These are phyloP conservation scores for Aspergillus pseudoviridinutans DNA, from an alignment of 2,329 filamentous ascomycete genomes.

Conservation along the genomic window DNA sequence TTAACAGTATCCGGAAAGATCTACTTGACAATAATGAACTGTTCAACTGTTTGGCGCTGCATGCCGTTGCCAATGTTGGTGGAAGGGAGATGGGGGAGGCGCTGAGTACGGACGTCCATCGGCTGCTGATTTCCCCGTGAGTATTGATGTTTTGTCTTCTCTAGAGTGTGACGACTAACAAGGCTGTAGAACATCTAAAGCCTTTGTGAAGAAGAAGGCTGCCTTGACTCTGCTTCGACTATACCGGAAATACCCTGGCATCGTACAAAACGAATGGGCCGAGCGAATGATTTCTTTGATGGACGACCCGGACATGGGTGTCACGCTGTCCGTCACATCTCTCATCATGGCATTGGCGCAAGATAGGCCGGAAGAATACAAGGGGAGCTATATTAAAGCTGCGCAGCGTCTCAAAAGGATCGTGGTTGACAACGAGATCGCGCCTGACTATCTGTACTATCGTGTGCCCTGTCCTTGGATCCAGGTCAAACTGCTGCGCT, in stretches of 20 bases:
- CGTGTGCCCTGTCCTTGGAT: constrained; percentile 99
- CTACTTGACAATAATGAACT: constrained; percentile 91
- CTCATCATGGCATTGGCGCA: constrained; percentile 91
- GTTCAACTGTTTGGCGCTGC: constrained; percentile 92
- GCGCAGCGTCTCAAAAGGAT: constrained; percentile 85
- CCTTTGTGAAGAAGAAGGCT: constrained; percentile 99
- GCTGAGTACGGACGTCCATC: constrained; percentile 84
- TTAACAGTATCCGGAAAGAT: constrained; percentile 98
- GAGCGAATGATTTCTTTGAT: constrained; percentile 98
- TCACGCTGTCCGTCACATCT: constrained; percentile 91
- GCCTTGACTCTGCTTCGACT: constrained; percentile 87
- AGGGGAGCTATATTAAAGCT: constrained; percentile 89
- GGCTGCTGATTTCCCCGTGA: constrained; percentile 89
- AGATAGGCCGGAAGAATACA: constrained; percentile 91
- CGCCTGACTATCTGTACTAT: constrained; percentile 93
- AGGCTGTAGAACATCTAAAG: constrained; percentile 67
- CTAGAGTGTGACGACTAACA: background rate
- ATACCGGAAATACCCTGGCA: constrained; percentile 90
- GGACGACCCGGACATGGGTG: constrained; percentile 92
- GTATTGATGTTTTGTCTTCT: constrained; percentile 32
- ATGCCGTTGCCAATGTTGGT: constrained; percentile 97
- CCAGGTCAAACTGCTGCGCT: constrained; percentile 85
- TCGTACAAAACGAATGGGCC: constrained; percentile 94
- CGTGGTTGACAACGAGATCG: constrained; percentile 83
- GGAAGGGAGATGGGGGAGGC: constrained; percentile 97